Evolutionary conservation across 1,284 basidiomycete genomes (phyloP).

Genomic region (Moesziomyces globuligerus): DNA sequence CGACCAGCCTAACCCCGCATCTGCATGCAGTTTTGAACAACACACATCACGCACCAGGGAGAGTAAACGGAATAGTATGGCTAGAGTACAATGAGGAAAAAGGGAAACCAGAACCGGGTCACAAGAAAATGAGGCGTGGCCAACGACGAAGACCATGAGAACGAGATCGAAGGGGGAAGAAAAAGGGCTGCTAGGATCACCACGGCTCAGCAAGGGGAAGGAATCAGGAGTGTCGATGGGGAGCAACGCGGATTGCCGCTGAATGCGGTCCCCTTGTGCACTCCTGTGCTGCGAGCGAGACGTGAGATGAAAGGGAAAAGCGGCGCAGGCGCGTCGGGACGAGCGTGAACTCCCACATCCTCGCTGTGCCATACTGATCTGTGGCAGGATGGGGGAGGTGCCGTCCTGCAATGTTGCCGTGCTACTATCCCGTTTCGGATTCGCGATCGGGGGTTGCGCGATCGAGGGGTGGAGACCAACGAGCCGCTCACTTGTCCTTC

Average conservation of each 20-base stretch:
- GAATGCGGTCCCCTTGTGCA: constrained; percentile 5
- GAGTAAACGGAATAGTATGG: constrained; percentile 9
- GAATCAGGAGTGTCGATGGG: constrained; percentile 6
- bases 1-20: neutral
- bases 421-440: too few relatives aligned
- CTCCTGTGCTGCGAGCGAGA: neutral
- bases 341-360: constrained; percentile 5
- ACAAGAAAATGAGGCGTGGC: constrained; percentile 2
- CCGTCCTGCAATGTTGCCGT: constrained; percentile 6
- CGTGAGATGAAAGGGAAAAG: neutral
- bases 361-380: constrained; percentile 17
- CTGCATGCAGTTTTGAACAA: too few relatives aligned
- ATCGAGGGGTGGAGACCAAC: neutral
- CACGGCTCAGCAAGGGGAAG: neutral
- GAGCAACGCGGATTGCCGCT: constrained; percentile 44
- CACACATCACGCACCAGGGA: neutral
- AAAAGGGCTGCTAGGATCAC: neutral
- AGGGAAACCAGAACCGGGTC: neutral
- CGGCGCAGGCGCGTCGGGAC: neutral
- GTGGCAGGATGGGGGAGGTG: constrained; percentile 41
- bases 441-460: neutral
- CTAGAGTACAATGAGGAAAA: constrained; percentile 25
- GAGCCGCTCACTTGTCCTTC: constrained; percentile 49
- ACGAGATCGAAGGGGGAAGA: neutral
- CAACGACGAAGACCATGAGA: too few relatives aligned